A percentile compares a stretch with the other conserved stretches of the same genome.
Evolutionary conservation across 352 stramenopile genomes (phyloP).

Genomic region (Pythium phragmitis): DNA sequence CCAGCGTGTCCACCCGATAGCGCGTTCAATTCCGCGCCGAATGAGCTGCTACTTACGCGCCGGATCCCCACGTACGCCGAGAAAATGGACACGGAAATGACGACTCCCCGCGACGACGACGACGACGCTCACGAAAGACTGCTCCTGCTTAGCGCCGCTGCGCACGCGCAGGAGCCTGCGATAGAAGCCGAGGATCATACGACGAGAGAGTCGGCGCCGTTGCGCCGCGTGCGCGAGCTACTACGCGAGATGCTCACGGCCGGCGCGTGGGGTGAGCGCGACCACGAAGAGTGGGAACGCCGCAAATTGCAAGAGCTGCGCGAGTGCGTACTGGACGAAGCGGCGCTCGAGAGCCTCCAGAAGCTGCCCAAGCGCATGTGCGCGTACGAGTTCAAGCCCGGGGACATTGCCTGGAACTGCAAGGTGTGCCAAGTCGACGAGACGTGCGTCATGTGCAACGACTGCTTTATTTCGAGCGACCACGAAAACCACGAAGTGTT

Average conservation of each 20-base stretch:
- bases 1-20: conserved; percentile 14
- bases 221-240: conserved; percentile 39
- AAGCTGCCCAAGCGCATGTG: conserved; percentile 83
- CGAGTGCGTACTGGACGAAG: conserved; percentile 57
- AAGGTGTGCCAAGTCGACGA: conserved; percentile 91
- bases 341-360: conserved; percentile 51
- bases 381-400: conserved; percentile 92
- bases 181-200: background rate
- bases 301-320: conserved; percentile 49
- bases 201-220: background rate
- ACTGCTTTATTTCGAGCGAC: conserved; percentile 95
- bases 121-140: background rate
- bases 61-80: conserved; percentile 6
- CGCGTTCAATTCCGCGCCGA: conserved; percentile 7
- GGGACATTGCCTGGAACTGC: conserved; percentile 98
- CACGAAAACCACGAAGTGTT: conserved; percentile 94
- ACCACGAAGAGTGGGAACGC: conserved; percentile 50
- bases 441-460: conserved; percentile 97
- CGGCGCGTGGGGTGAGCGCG: conserved; percentile 50
- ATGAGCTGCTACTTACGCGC: conserved; percentile 12
- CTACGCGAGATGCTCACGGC: conserved; percentile 55
- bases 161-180: background rate
- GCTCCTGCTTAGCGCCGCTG: conserved; percentile 1
- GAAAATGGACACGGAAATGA: conserved; percentile 32
- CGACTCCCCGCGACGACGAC: conserved; percentile 10